Evolutionary conservation across 225 moss, liverwort and hornwort genomes (phyloP).

Genomic region (Antitrichia curtipendula): DNA sequence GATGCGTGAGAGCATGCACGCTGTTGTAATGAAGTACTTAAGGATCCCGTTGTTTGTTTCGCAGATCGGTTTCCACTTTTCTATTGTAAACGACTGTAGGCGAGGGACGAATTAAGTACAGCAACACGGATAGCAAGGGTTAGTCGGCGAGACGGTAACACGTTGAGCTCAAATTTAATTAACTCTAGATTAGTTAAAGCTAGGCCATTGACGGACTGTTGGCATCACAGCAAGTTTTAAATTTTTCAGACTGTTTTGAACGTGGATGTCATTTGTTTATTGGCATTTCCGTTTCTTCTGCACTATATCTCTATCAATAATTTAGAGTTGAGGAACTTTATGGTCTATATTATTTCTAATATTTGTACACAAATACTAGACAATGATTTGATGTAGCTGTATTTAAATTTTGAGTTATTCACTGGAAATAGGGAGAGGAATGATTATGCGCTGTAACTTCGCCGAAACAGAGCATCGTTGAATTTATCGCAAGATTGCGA

Average conservation of each 20-base stretch:
- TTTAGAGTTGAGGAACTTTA: not conserved
- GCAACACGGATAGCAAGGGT: not conserved
- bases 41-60: not conserved
- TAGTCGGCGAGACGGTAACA: not conserved
- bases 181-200: not conserved
- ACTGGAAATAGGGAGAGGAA: not conserved
- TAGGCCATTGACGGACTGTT: not conserved
- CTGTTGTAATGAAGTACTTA: not conserved
- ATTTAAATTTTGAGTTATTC: not conserved
- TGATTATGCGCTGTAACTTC: not conserved
- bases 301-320: not conserved
- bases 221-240: not conserved
- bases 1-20: not conserved
- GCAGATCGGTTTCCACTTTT: not conserved
- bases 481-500: not conserved
- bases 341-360: not conserved
- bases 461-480: not conserved
- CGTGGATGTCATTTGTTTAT: not conserved
- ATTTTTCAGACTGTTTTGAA: not conserved
- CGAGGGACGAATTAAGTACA: not conserved
- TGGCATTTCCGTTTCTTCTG: not conserved
- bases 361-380: not conserved
- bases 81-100: not conserved
- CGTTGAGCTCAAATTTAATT: not conserved
- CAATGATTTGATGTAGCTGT: not conserved